A percentile compares a stretch with the other conserved stretches of the same genome.
These are phyloP conservation scores for Fusarium nematophilum DNA, from an alignment of 2,329 filamentous ascomycete species.

Conservation along the genomic window DNA sequence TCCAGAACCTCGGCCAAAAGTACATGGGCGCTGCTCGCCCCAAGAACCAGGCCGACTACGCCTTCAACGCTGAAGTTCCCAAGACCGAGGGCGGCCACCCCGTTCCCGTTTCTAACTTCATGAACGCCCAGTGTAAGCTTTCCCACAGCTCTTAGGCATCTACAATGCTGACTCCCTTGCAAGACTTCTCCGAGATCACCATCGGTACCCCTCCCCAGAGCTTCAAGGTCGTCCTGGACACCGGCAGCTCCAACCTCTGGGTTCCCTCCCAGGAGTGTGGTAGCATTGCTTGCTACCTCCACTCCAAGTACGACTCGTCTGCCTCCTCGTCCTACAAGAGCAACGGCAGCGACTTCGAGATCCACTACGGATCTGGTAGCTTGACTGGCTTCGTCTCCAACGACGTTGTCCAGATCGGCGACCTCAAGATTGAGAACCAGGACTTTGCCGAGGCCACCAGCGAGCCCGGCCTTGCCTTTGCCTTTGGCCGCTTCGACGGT, in stretches of 20 bases:
- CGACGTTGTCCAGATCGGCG: slow-evolving; percentile 87
- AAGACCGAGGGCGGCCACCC: slow-evolving; percentile 76
- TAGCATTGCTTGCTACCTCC: slow-evolving; percentile 98
- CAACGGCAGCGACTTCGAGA: slow-evolving; percentile 93
- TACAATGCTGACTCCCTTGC: slow-evolving; percentile 23
- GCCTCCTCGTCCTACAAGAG: slow-evolving; percentile 90
- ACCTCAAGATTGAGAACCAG: slow-evolving; percentile 87
- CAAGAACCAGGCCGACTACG: slow-evolving; percentile 74
- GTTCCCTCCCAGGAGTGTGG: slow-evolving; percentile 90
- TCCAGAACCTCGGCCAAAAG: slow-evolving; percentile 90
- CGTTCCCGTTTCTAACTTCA: slow-evolving; percentile 94
- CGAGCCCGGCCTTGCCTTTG: slow-evolving; percentile 96
- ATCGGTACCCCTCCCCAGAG: slow-evolving; percentile 91
- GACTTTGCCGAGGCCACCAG: slow-evolving; percentile 96
- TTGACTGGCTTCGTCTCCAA: slow-evolving; percentile 94
- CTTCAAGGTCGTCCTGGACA: slow-evolving; percentile 99
- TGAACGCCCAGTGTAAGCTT: slow-evolving; percentile 95
- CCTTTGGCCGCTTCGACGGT: slow-evolving; percentile 96
- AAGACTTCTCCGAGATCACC: slow-evolving; percentile 96
- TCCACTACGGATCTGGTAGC: slow-evolving; percentile 94
- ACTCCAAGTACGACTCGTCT: slow-evolving; percentile 94
- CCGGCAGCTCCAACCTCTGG: slow-evolving; percentile 99
- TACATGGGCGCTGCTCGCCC: slow-evolving; percentile 83
- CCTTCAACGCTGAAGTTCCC: slow-evolving; percentile 81
- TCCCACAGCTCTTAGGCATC: background rate